Evolutionary conservation across 2,329 filamentous ascomycete species (phyloP), one percentile per base, ranked within the genome.

Genomic region (Eurotiales sp.): DNA sequence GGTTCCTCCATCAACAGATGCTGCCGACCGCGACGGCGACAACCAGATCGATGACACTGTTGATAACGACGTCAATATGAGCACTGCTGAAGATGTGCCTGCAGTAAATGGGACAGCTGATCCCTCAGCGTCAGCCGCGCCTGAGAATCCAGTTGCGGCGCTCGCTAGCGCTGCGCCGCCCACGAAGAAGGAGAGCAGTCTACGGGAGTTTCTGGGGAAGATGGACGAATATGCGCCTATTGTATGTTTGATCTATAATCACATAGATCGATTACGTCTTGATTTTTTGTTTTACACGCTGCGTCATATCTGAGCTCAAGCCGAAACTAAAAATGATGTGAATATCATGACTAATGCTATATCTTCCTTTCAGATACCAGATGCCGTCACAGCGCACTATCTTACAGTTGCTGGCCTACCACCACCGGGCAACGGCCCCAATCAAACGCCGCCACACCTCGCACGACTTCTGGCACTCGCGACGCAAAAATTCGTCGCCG

Each of bases 201-300:
- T 99, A 58, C 87, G 91, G 65, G 92, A 97, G 71, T 96, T 99
- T 66, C 72, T 99, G 15, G 81, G 82, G 58, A 96, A 96, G 78
- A 97, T 99, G 86, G 93, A 99, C 67, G 93, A 99, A 64, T 97
- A 93, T 72, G 90, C 93, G 55, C 93, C 93, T 10, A 96, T 99
- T 64, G 91, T 96, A 80, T 58, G 87, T 75, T 42, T 49, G n/a
- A 37, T 21, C 32, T 17, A 15, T n/a, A 25, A 14, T 21, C 47
- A 43, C 39, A n/a, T n/a, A n/a, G n/a, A n/a, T n/a, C n/a, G n/a
- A n/a, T n/a, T n/a, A n/a, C n/a, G n/a, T n/a, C n/a, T n/a, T n/a
- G n/a, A n/a, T 25, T 34, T 27, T 25, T 14, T 22, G 4, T 12
- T 8, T n/a, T n/a, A 30, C 22, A 43, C 30, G 15, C 12, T 22